phyloP scores from a whole-genome alignment of 805 yeast genomes.

The Candida nanaspora region DNA sequence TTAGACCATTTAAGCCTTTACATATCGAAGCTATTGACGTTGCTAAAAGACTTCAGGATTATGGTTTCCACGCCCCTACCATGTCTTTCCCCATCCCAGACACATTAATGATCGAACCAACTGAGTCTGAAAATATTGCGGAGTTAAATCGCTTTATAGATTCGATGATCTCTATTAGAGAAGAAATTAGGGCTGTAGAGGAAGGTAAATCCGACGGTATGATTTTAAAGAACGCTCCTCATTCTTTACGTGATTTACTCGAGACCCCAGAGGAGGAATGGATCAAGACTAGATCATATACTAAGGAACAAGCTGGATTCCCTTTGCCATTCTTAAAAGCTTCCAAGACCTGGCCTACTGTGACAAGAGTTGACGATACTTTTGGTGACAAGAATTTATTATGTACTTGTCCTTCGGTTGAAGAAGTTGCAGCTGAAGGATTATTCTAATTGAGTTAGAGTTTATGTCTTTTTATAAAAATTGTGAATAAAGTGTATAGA shows the following conservation, averaged over 20 bases:
- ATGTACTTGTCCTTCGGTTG: constrained; percentile 90
- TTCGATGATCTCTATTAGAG: constrained; percentile 74
- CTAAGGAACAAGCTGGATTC: constrained; percentile 89
- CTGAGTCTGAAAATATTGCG: constrained; percentile 84
- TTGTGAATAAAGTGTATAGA: no score
- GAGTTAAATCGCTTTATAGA: constrained; percentile 90
- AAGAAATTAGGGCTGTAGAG: constrained; percentile 71
- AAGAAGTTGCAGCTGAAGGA: constrained; percentile 45
- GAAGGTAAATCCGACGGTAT: constrained; percentile 58
- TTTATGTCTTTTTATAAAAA: no score
- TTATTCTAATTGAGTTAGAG: background rate
- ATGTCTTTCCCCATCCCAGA: constrained; percentile 98
- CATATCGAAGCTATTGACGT: constrained; percentile 94
- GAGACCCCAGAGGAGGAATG: constrained; percentile 57
- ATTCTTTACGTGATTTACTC: constrained; percentile 73
- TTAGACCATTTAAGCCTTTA: constrained; percentile 70
- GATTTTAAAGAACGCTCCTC: constrained; percentile 87
- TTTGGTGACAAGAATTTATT: constrained; percentile 88
- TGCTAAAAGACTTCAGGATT: constrained; percentile 95
- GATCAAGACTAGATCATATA: constrained; percentile 70
- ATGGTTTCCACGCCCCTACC: constrained; percentile 98
- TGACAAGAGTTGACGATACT: constrained; percentile 87
- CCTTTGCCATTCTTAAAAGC: constrained; percentile 71
- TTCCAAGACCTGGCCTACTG: constrained; percentile 93
- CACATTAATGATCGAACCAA: constrained; percentile 96